Conservation (phyloP, 2,329 filamentous ascomycete genomes). For the Aureobasidium sp. region DNA sequence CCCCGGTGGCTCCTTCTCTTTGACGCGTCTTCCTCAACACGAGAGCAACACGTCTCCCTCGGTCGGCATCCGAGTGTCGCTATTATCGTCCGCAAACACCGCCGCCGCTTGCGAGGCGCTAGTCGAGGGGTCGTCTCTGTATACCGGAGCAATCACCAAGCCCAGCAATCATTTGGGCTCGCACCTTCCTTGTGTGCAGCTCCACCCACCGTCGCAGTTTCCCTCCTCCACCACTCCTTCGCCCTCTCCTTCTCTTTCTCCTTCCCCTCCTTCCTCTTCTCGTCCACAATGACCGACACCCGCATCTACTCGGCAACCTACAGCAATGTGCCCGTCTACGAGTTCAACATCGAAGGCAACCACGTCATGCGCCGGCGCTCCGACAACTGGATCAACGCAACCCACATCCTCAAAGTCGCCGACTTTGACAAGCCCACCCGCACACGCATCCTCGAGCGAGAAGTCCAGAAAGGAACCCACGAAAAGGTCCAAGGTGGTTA, state of each 20-base stretch:
- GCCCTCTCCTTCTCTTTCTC: neutral
- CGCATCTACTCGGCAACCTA: constrained; percentile 59
- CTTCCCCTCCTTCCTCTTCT: neutral
- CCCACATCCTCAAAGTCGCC: constrained; percentile 93
- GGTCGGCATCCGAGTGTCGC: neutral
- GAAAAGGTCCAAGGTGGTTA: constrained; percentile 98
- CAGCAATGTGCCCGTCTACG: constrained; percentile 75
- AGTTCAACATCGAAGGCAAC: constrained; percentile 78
- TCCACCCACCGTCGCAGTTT: neutral
- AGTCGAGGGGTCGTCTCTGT: neutral
- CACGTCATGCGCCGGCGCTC: constrained; percentile 93
- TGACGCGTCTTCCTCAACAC: constrained; percentile 1
- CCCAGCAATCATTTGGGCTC: constrained; percentile 4
- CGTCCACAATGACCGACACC: constrained; percentile 19
- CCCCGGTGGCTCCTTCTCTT: too few species aligned
- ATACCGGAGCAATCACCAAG: neutral
- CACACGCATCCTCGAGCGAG: constrained; percentile 89
- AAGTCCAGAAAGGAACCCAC: constrained; percentile 92
- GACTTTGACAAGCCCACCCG: constrained; percentile 95
- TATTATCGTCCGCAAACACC: neutral
- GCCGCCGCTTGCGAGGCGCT: neutral
- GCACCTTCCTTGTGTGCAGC: neutral
- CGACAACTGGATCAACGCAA: constrained; percentile 99
- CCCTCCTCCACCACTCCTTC: neutral
- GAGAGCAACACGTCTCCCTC: neutral